These are phyloP conservation scores for Athelia psychrophila DNA, from an alignment of 1,284 basidiomycete species.

Conservation along the genomic window DNA sequence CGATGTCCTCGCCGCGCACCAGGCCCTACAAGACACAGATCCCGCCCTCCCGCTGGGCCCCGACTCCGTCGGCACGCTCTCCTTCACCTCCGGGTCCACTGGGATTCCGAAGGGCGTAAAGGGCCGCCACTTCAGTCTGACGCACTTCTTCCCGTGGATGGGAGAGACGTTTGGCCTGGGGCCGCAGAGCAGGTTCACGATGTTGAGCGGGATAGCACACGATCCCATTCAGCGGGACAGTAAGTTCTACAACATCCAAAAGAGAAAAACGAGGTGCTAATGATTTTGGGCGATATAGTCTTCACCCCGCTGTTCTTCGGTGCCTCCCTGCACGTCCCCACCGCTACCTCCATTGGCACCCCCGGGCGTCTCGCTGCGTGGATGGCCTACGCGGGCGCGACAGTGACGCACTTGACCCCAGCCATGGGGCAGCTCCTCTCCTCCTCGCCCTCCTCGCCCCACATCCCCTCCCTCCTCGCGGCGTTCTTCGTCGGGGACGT, in stretches of 20 bases:
- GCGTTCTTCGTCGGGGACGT: conserved; percentile 99
- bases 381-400: conserved; percentile 93
- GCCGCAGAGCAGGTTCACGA: conserved; percentile 87
- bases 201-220: conserved; percentile 99
- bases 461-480: conserved; percentile 84
- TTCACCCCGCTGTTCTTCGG: conserved; percentile 99
- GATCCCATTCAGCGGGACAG: conserved; percentile 99
- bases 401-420: conserved; percentile 95
- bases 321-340: conserved; percentile 94
- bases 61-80: conserved; percentile 92
- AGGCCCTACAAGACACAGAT: conserved; percentile 61
- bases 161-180: conserved; percentile 81
- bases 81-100: conserved; percentile 97
- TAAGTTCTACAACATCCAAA: too few relatives aligned
- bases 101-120: conserved; percentile 98
- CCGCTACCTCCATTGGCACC: conserved; percentile 96
- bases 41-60: conserved; percentile 89
- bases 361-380: conserved; percentile 97
- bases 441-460: conserved; percentile 70
- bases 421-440: conserved; percentile 99
- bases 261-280: too few relatives aligned
- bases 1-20: conserved; percentile 56
- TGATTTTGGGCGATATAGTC: conserved; percentile 53
- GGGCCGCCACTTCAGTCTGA: conserved; percentile 94
- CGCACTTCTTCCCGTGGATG: conserved; percentile 99